Evolutionary conservation across 805 yeast genomes (phyloP), one percentile per base, ranked within the genome.

Genomic region (Danielia oregonensis): DNA sequence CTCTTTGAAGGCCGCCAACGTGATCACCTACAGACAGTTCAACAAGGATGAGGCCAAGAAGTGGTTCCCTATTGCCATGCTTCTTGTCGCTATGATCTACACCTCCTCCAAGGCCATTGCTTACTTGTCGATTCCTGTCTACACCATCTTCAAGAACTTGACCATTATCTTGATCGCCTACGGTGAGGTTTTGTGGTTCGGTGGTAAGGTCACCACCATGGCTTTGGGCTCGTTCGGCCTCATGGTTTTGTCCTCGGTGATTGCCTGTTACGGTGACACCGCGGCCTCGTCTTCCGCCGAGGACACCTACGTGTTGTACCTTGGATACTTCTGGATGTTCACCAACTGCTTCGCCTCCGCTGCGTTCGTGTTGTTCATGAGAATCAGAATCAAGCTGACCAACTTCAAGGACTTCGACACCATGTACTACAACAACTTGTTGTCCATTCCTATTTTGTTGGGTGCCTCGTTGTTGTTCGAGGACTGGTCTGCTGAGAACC

Each of bases 151-250:
- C 82, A 93, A 93, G 76, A 93, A 93, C 68, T 78, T 93, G 64
- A 91, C 98, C 43, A 93, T 93, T 57, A 91, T 93, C 48, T 70
- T 93, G 57, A 93, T 93, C 61, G 97, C 98, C 23, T 93, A 93
- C 61, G 97, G 97, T 70, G 98, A 93, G 68, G 97, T 91, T 23
- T 52, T 93, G 42, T 91, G 96, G 94, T 93, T 91, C 54, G 96
- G 96, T 43, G 97, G 97, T 46, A 65, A 72, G 42, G 96, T 91
- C 51, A 80, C 96, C 35, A 63, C 89, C 24, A 81, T 89, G 93
- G 88, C 95, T 30, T 70, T 93, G 46, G 82, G 87, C 26, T 84
- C 97, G 2, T 93, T 93, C 63, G 56, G 79, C 35, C 73, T 93
- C 59, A 93, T 93, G 95, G 96, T 93, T 35, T 70, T 93, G 39